Percentiles rank a stretch among this genome's conserved stretches.
These are phyloP conservation scores for Lumnitzera racemosa DNA, from an alignment of 345 rosid species.

Conservation along the genomic window DNA sequence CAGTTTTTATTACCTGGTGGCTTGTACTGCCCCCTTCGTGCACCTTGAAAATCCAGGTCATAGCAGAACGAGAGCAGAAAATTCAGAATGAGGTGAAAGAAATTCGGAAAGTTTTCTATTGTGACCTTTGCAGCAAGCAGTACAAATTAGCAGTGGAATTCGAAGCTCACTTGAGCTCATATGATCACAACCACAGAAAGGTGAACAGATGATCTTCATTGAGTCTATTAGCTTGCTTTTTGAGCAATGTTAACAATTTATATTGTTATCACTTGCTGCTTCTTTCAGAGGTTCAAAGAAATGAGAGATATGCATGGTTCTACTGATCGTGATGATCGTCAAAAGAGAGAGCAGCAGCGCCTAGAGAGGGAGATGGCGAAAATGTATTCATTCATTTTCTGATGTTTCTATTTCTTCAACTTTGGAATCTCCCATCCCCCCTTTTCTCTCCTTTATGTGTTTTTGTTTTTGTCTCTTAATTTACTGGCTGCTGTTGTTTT, in stretches of 20 bases:
- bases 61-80: constrained; percentile 99
- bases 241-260: not conserved
- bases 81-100: constrained; percentile 94
- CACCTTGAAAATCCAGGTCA: constrained; percentile 99
- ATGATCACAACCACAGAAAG: constrained; percentile 99
- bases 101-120: constrained; percentile 79
- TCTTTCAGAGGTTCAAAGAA: constrained; percentile 83
- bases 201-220: constrained; percentile 21
- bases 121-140: constrained; percentile 96
- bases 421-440: too few relatives aligned
- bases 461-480: too few relatives aligned
- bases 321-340: constrained; percentile 87
- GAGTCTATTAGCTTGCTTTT: not conserved
- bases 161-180: constrained; percentile 91
- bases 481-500: not conserved
- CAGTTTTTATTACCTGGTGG: constrained; percentile 99
- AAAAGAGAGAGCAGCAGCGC: constrained; percentile 82
- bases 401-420: not conserved
- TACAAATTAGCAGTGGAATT: constrained; percentile 95
- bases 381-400: constrained; percentile 18
- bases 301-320: constrained; percentile 90
- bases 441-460: not conserved
- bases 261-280: not conserved
- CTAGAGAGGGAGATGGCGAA: constrained; percentile 90
- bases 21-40: constrained; percentile 99